phyloP scores from a whole-genome alignment of 768 basidiomycete genomes.

The Trichaptum fuscoviolaceum region DNA sequence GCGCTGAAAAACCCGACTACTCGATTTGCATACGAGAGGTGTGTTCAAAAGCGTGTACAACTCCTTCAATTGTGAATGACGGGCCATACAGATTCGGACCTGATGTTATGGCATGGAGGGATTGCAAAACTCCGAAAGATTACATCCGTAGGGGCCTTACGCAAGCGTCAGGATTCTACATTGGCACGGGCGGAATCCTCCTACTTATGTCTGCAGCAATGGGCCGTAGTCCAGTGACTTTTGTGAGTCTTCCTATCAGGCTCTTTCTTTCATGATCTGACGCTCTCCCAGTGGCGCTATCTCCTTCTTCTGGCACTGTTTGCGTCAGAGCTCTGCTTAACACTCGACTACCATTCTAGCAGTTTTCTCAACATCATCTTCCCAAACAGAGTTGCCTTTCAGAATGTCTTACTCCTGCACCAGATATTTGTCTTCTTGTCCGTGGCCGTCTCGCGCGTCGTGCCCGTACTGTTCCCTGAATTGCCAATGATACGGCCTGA shows the following conservation, averaged over 20 bases:
- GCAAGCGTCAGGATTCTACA: constrained; percentile 60
- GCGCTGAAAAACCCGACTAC: constrained; percentile 71
- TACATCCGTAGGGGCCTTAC: constrained; percentile 64
- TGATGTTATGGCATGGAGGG: constrained; percentile 59
- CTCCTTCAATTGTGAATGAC: constrained; percentile 4
- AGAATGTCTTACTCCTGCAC: constrained; percentile 74
- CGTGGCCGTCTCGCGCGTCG: constrained; percentile 65
- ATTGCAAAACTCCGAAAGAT: constrained; percentile 64
- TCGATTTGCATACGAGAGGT: constrained; percentile 86
- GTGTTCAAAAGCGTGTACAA: constrained; percentile 15
- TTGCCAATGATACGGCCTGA: constrained; percentile 23
- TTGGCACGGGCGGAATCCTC: constrained; percentile 51
- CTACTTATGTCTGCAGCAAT: constrained; percentile 61
- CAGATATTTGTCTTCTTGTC: constrained; percentile 71
- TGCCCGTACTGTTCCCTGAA: constrained; percentile 58
- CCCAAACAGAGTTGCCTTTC: constrained; percentile 64
- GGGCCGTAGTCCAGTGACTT: constrained; percentile 52
- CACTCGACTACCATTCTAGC: constrained; percentile 36
- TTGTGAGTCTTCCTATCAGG: constrained; percentile 41
- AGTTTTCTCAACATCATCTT: constrained; percentile 39
- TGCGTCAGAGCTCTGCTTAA: constrained; percentile 57
- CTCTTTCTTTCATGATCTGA: constrained; percentile 11
- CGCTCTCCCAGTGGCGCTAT: constrained; percentile 65
- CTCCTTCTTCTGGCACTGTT: constrained; percentile 59
- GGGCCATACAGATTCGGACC: constrained; percentile 61